Evolutionary conservation across 2,329 filamentous ascomycete species (phyloP), one percentile per base, ranked within the genome.

Genomic region (Phyllosticta paracitricarpa): DNA sequence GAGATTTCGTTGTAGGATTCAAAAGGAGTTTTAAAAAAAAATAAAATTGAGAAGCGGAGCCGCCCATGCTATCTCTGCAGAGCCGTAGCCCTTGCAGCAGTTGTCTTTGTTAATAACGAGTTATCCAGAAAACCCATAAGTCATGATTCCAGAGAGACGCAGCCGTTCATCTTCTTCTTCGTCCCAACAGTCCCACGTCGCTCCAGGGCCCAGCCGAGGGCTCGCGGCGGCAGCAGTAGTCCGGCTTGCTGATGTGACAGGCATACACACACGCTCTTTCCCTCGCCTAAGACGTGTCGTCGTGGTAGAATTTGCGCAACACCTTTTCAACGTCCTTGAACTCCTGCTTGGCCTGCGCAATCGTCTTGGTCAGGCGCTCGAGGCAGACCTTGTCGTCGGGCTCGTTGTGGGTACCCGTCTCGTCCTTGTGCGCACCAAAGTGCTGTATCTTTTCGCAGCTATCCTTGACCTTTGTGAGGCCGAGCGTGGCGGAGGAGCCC

Each of bases 361-460:
- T 81, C 7, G 86, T 89, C 54, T 85, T 83, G 66, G 79, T 80
- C 69, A 96, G 89, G 64, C 84, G 84, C 64, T 82, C 75, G 40
- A 97, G 79, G 68, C 87, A 91, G 56, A 84, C 77, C 2, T 85
- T 78, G 63, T 87, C 80, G 68, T 95, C 85, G 1, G 79, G 77
- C 71, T 90, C 85, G 61, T 84, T 81, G 51, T 80, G 77, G 5
- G 79, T 81, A 52, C 91, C 91, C 53, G 89, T 87, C 63, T 89
- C 84, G 67, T 93, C 91, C 76, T 92, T 90, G 69, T 83, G 81
- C 69, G 89, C 88, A 66, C 93, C 93, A 73, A 87, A 95, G 71
- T 96, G 88, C 76, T 99, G 93, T 69, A 99, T 97, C 80, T 95
- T 91, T 77, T 97, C 92, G 78, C 94, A 99, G 64, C 85, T 88